Evolutionary conservation across 371 early-diverging fungal species (phyloP).

Genomic region (Rhizopus sp.): DNA sequence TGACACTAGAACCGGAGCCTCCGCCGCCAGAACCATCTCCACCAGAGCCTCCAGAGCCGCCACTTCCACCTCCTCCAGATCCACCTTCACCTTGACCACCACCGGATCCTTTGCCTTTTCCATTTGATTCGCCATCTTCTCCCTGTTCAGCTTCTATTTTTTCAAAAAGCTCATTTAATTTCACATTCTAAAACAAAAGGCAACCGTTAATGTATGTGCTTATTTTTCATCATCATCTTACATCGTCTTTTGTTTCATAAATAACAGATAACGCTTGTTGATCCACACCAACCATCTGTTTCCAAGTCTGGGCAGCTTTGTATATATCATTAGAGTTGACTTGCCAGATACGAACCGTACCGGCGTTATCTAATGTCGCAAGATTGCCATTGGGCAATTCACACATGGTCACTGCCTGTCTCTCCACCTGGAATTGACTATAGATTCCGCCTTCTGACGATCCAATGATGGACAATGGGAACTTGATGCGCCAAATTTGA

Average conservation of each 20-base stretch:
- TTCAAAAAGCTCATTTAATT: conserved; percentile 8
- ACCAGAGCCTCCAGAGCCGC: conserved; percentile 33
- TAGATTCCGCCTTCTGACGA: conserved; percentile 43
- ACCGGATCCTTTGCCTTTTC: conserved; percentile 32
- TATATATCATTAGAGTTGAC: conserved; percentile 56
- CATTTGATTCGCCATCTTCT: conserved; percentile 36
- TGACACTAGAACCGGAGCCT: conserved; percentile 44
- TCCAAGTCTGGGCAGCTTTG: conserved; percentile 71
- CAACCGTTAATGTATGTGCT: not conserved
- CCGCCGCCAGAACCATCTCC: conserved; percentile 36
- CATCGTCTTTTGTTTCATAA: conserved; percentile 60
- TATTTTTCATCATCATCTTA: conserved; percentile 10
- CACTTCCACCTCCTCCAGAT: conserved; percentile 30
- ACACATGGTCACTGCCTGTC: conserved; percentile 56
- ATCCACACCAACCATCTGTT: conserved; percentile 75
- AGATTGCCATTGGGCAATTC: conserved; percentile 70
- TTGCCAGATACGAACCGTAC: conserved; percentile 74
- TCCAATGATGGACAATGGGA: conserved; percentile 64
- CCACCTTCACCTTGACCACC: conserved; percentile 34
- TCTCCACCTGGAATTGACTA: conserved; percentile 53
- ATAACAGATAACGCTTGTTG: conserved; percentile 62
- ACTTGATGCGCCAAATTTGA: conserved; percentile 61
- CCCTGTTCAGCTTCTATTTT: conserved; percentile 22
- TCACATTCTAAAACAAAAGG: conserved; percentile 2
- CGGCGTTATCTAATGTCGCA: conserved; percentile 68